Evolutionary conservation across 179 eudicot species (phyloP).

Genomic region (Corrigiola litoralis): DNA sequence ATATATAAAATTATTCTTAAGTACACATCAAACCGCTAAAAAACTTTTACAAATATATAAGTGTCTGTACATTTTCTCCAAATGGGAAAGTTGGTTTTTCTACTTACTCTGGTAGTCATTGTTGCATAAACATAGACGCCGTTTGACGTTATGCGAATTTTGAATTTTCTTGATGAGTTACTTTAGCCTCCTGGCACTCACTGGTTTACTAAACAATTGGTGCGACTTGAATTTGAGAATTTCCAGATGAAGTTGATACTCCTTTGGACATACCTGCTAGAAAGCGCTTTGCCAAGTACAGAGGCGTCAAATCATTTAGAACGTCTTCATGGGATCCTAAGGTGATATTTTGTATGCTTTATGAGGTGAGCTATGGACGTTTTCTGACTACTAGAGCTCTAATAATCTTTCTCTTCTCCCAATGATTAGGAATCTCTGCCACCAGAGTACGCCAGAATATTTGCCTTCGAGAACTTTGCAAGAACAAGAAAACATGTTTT

Average conservation of each 20-base stretch:
- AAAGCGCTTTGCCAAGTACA: slow-evolving; percentile 86
- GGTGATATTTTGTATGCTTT: slow-evolving; percentile 37
- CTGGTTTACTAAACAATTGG: background rate
- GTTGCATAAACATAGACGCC: too few species aligned
- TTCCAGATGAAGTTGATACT: slow-evolving; percentile 93
- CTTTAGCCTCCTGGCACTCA: background rate
- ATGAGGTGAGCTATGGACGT: background rate
- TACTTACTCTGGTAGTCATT: too few species aligned
- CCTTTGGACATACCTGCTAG: slow-evolving; percentile 89
- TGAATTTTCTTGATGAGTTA: too few species aligned
- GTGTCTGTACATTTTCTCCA: too few species aligned
- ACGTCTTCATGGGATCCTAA: slow-evolving; percentile 98
- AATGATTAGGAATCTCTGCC: slow-evolving; percentile 82
- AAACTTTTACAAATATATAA: too few species aligned
- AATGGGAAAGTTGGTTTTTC: too few species aligned
- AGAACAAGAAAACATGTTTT: slow-evolving; percentile 88
- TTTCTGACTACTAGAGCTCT: background rate
- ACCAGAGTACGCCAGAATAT: slow-evolving; percentile 70
- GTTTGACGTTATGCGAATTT: too few species aligned
- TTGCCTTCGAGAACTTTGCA: slow-evolving; percentile 74
- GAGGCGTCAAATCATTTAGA: slow-evolving; percentile 94
- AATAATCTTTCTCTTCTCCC: background rate
- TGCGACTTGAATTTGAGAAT: slow-evolving; percentile 46
- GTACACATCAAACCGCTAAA: too few species aligned
- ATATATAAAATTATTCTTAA: too few species aligned